Conservation (phyloP, 129 eudicot species). For the Helianthus tuberosus region DNA sequence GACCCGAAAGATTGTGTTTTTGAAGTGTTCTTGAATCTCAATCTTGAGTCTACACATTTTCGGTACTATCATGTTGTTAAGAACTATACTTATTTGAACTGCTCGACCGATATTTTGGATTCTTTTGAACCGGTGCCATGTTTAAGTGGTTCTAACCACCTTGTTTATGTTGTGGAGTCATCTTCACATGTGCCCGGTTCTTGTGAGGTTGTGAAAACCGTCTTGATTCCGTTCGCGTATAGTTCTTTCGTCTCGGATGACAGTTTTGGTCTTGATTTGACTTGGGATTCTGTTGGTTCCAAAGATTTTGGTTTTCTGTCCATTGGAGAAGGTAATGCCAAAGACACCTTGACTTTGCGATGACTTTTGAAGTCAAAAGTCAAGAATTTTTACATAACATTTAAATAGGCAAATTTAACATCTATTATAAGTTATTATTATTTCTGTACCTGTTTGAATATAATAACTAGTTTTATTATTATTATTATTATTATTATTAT, state of each 20-base stretch:
- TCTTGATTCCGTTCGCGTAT: slow-evolving; percentile 52
- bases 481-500: too few relatives aligned
- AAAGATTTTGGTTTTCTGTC: slow-evolving; percentile 20
- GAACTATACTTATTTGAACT: slow-evolving; percentile 48
- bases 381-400: not conserved
- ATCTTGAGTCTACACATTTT: slow-evolving; percentile 46
- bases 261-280: slow-evolving; percentile 60
- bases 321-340: slow-evolving; percentile 40
- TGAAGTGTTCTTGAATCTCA: slow-evolving; percentile 51
- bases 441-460: too few relatives aligned
- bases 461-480: too few relatives aligned
- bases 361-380: slow-evolving; percentile 24
- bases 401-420: too few relatives aligned
- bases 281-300: slow-evolving; percentile 36
- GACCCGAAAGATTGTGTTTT: slow-evolving; percentile 68
- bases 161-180: slow-evolving; percentile 51
- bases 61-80: slow-evolving; percentile 47
- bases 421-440: too few relatives aligned
- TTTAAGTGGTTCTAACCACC: slow-evolving; percentile 37
- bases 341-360: slow-evolving; percentile 8
- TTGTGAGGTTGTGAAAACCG: slow-evolving; percentile 39
- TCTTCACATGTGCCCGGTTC: slow-evolving; percentile 33
- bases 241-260: slow-evolving; percentile 50
- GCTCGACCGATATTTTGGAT: slow-evolving; percentile 28
- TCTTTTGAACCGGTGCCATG: slow-evolving; percentile 45